Percentiles rank a stretch among this genome's conserved stretches.
These are phyloP conservation scores for Colletotrichum chrysophilum DNA, from an alignment of 2,329 filamentous ascomycete genomes.

Conservation along the genomic window DNA sequence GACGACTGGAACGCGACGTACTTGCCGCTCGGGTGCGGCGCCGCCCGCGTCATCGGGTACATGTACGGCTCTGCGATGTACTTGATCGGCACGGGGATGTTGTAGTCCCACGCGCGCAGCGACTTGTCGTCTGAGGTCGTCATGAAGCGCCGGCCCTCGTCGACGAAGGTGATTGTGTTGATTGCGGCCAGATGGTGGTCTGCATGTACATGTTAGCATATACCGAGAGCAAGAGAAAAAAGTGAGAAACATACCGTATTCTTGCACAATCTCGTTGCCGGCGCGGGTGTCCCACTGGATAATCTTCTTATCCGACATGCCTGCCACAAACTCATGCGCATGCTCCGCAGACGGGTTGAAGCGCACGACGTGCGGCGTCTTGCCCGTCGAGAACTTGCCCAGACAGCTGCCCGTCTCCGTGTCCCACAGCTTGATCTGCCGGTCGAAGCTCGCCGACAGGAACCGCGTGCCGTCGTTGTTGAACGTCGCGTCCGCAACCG, in stretches of 20 bases:
- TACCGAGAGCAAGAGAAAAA: no score
- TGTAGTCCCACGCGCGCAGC: conserved; percentile 96
- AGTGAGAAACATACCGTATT: conserved; percentile 61
- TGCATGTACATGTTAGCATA: not conserved
- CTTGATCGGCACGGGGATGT: conserved; percentile 97
- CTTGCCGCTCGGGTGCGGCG: conserved; percentile 86
- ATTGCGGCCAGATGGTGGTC: conserved; percentile 97
- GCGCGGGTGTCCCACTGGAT: conserved; percentile 92
- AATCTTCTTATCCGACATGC: conserved; percentile 99
- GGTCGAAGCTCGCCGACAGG: conserved; percentile 90
- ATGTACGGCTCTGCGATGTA: conserved; percentile 98
- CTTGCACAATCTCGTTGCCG: conserved; percentile 81
- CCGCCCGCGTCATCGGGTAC: conserved; percentile 90
- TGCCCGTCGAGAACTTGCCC: conserved; percentile 88
- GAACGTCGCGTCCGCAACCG: conserved; percentile 89
- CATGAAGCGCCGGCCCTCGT: conserved; percentile 94
- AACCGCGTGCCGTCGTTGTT: conserved; percentile 83
- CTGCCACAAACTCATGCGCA: conserved; percentile 89
- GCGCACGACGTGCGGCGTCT: conserved; percentile 91
- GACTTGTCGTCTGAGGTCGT: conserved; percentile 98
- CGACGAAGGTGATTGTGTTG: conserved; percentile 97
- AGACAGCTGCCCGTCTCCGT: conserved; percentile 92
- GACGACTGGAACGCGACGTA: conserved; percentile 89
- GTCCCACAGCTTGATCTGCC: conserved; percentile 97
- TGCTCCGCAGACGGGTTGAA: conserved; percentile 85